Evolutionary conservation across 768 basidiomycete genomes (phyloP), one percentile per base, ranked within the genome.

Genomic region (Peribolospora baueri): DNA sequence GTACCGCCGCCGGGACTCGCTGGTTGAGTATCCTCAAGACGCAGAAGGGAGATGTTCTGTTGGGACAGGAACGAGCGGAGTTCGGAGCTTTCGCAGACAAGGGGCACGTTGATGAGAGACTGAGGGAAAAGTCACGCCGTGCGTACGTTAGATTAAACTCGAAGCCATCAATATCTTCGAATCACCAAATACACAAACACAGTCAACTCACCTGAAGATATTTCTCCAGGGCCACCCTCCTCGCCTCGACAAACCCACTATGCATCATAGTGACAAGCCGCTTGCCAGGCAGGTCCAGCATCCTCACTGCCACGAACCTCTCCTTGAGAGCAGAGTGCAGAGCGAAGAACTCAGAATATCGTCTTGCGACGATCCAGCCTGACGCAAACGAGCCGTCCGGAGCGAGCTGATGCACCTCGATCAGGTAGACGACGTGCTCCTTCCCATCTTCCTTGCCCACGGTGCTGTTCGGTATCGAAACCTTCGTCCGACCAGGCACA

Each of bases 271-370:
- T 75, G 8, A 95, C 86, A 8, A 97, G 71, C n/a, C 82, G 76
- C 68, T 95, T 97, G 0, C 84, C 82, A 3, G 93, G 93, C 61
- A 98, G 82, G 59, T 95, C 88, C 50, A 88, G 72, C 57, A 73
- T 72, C 59, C 76, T 75, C 36, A 83, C 80, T 6, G 76, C 59
- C 7, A 70, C 66, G 62, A 81, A 80, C 48, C 77, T 76, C 50
- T 93, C 93, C 56, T 79, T 76, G 52, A 98, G 69, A 57, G 80
- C 80, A 63, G 78, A 81, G 64, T 93, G 84, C 74, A 95, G 80
- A 54, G 75, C 80, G 58, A 82, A 74, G 66, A 98, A 98, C 64
- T 97, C 90, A 66, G 88, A 93, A 68, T 93, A 98, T 57, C 93
- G 72, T 60, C 90, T 72, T 7, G 87, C 84, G 5, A 95, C 80